Percentiles rank a stretch among this genome's conserved stretches.
These are phyloP conservation scores for Epichloe sibirici DNA, from an alignment of 2,329 filamentous ascomycete species.

Conservation along the genomic window DNA sequence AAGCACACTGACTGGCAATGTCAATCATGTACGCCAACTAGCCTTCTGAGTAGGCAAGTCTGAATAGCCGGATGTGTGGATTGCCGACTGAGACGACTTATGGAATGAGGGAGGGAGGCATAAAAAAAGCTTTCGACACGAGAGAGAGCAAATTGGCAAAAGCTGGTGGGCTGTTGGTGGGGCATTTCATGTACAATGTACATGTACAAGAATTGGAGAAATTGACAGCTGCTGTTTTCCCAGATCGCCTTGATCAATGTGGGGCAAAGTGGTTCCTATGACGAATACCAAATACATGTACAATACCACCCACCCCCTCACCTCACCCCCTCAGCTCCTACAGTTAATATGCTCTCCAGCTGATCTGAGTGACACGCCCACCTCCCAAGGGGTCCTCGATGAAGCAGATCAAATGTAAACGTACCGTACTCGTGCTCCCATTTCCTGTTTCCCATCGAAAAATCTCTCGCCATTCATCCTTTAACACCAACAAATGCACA, in stretches of 20 bases:
- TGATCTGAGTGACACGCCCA: background rate
- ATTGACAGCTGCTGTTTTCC: background rate
- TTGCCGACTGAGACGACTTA: background rate
- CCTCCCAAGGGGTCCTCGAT: background rate
- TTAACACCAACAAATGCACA: too few species aligned
- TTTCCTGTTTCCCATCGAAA: too few species aligned
- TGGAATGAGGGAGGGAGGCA: background rate
- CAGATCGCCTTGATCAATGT: background rate
- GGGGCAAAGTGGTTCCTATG: slow-evolving; percentile 5
- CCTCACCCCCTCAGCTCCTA: background rate
- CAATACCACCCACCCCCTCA: too few species aligned
- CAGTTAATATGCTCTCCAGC: background rate
- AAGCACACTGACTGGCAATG: too few species aligned
- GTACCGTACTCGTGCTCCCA: too few species aligned
- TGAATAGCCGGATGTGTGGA: too few species aligned
- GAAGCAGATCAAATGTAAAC: background rate
- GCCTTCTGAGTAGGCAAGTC: background rate
- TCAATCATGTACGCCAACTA: too few species aligned
- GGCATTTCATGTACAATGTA: background rate
- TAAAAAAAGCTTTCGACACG: background rate
- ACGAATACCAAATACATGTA: background rate
- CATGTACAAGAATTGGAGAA: too few species aligned
- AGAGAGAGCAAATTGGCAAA: background rate
- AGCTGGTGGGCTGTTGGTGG: background rate
- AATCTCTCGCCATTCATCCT: too few species aligned